Percentiles rank a stretch among this genome's conserved stretches.
Evolutionary conservation across 2,329 filamentous ascomycete genomes (phyloP).

Genomic region (Trichoderma koningii): DNA sequence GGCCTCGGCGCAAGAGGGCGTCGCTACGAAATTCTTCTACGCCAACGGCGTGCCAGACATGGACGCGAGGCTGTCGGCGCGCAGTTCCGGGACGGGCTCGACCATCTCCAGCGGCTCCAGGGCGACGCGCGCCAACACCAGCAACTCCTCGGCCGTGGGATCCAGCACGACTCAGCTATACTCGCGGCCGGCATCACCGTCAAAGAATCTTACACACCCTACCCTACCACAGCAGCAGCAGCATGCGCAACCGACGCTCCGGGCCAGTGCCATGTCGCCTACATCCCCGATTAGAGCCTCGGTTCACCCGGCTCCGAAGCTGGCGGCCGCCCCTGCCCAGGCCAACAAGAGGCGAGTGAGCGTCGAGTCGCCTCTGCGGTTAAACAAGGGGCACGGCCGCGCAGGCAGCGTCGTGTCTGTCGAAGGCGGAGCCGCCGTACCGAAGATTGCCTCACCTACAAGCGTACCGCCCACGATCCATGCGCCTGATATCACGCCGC

Average conservation of each 20-base stretch:
- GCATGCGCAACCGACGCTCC: conserved; percentile 30
- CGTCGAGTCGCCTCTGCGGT: conserved; percentile 44
- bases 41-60: conserved; percentile 65
- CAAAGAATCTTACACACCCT: conserved; percentile 42
- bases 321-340: conserved; percentile 39
- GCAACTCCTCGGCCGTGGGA: conserved; percentile 34
- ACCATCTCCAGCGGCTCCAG: conserved; percentile 50
- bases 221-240: conserved; percentile 28
- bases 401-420: conserved; percentile 44
- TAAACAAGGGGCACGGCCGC: conserved; percentile 44
- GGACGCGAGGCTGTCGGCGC: conserved; percentile 40
- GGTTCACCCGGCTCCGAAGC: conserved; percentile 42
- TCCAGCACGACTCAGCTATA: conserved; percentile 31
- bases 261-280: conserved; percentile 32
- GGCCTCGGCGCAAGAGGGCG: conserved; percentile 42
- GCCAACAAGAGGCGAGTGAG: conserved; percentile 47
- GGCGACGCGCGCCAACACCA: conserved; percentile 45
- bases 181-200: conserved; percentile 55
- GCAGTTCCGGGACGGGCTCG: conserved; percentile 48
- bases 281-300: conserved; percentile 37
- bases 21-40: conserved; percentile 71
- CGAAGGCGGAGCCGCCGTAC: conserved; percentile 41
- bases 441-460: conserved; percentile 41
- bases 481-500: conserved; percentile 41
- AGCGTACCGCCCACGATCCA: conserved; percentile 40